Percentiles rank a stretch among this genome's conserved stretches.
These are phyloP conservation scores for Vaucheria bursata DNA, from an alignment of 352 stramenopile genomes.

Conservation along the genomic window DNA sequence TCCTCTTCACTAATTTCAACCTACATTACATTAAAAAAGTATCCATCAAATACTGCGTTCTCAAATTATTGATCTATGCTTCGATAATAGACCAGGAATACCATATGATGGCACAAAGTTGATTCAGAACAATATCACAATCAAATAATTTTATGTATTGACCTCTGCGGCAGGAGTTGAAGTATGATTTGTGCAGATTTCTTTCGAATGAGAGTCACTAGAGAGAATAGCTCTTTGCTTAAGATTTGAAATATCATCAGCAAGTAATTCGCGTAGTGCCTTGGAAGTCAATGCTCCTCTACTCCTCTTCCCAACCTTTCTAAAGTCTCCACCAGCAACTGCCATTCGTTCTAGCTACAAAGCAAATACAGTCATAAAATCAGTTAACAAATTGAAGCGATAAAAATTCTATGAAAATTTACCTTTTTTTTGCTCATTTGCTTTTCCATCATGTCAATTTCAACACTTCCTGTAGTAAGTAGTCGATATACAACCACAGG, in stretches of 20 bases:
- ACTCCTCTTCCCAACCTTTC: slow-evolving; percentile 57
- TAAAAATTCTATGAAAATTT: too few species aligned
- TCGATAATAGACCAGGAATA: too few species aligned
- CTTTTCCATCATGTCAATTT: slow-evolving; percentile 72
- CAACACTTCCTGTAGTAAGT: slow-evolving; percentile 87
- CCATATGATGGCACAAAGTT: too few species aligned
- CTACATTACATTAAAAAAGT: too few species aligned
- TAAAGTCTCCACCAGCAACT: slow-evolving; percentile 66
- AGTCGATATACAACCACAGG: slow-evolving; percentile 96
- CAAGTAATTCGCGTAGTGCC: slow-evolving; percentile 57
- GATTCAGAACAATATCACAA: not conserved
- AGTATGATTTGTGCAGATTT: not conserved
- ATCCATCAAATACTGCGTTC: too few species aligned
- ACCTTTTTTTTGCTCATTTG: slow-evolving; percentile 72
- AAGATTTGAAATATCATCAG: slow-evolving; percentile 65
- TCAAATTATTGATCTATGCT: too few species aligned
- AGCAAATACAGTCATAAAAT: not conserved
- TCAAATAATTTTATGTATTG: not conserved
- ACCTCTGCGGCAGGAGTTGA: not conserved
- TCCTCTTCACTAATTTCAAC: slow-evolving; percentile 32
- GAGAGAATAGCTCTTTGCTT: slow-evolving; percentile 18
- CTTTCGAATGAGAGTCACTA: not conserved
- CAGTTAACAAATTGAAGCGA: slow-evolving; percentile 13
- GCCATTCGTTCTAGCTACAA: slow-evolving; percentile 68
- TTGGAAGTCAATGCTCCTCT: slow-evolving; percentile 57